A percentile compares a stretch with the other conserved stretches of the same genome.
phyloP scores from a whole-genome alignment of 352 stramenopile genomes.

The Globisporangium iwayamae region DNA sequence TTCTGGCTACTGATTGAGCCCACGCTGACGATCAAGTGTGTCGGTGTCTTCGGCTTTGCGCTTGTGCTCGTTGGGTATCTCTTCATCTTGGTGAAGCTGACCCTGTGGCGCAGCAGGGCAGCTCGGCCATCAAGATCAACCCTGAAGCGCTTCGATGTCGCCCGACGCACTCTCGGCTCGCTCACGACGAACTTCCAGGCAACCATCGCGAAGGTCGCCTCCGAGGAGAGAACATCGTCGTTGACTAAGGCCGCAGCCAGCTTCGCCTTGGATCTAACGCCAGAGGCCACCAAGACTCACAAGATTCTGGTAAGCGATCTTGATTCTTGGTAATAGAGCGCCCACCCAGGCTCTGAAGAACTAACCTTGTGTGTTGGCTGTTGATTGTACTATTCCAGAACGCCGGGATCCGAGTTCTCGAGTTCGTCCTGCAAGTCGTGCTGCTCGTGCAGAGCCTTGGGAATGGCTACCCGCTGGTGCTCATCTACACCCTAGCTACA shows the following conservation, averaged over 20 bases:
- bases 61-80: constrained; percentile 24
- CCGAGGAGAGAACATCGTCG: too few species aligned
- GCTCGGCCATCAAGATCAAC: too few species aligned
- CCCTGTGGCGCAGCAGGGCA: not conserved
- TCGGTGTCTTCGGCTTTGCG: constrained; percentile 17
- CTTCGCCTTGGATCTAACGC: too few species aligned
- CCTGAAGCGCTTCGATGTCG: not conserved
- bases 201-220: too few species aligned
- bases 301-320: too few species aligned
- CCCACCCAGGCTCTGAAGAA: too few species aligned
- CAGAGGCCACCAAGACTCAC: too few species aligned
- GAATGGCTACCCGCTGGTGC: not conserved
- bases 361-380: too few species aligned
- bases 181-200: too few species aligned
- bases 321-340: too few species aligned
- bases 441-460: not conserved
- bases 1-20: constrained; percentile 39
- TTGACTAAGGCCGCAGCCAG: too few species aligned
- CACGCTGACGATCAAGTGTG: constrained; percentile 9
- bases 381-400: not conserved
- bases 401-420: not conserved
- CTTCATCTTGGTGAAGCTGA: constrained; percentile 9
- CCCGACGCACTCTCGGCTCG: too few species aligned
- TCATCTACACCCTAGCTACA: not conserved
- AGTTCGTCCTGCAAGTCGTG: not conserved